A percentile compares a stretch with the other conserved stretches of the same genome.
Conservation (phyloP, 2,329 filamentous ascomycete species). For the Aspergillus pseudoglaucus region DNA sequence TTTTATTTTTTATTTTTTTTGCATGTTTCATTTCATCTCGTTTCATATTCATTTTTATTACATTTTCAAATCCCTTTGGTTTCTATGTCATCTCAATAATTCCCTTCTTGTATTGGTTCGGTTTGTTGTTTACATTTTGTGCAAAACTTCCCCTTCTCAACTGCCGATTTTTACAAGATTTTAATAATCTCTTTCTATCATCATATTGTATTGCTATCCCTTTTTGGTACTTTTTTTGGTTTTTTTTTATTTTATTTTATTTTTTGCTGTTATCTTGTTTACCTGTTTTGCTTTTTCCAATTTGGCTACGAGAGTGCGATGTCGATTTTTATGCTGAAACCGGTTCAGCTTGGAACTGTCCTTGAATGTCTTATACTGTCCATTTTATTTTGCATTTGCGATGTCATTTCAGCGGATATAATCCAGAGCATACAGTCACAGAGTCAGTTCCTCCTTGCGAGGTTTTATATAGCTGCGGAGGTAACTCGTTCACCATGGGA, state of each 20-base stretch:
- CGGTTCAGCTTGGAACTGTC: constrained; percentile 18
- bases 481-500: constrained; percentile 9
- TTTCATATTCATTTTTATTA: constrained; percentile 14
- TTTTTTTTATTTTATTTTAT: constrained; percentile 10
- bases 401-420: constrained; percentile 18
- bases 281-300: not conserved
- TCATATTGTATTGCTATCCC: constrained; percentile 33
- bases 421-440: constrained; percentile 12
- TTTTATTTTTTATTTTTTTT: not conserved
- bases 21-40: constrained; percentile 7
- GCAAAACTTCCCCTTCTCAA: constrained; percentile 19
- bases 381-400: constrained; percentile 17
- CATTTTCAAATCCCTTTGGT: constrained; percentile 16
- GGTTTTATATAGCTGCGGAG: constrained; percentile 10
- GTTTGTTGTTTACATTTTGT: constrained; percentile 14
- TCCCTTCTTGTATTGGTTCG: constrained; percentile 21
- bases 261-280: not conserved
- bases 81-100: constrained; percentile 12
- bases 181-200: constrained; percentile 25
- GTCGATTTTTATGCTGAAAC: constrained; percentile 16
- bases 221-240: constrained; percentile 25
- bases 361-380: constrained; percentile 13
- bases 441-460: constrained; percentile 8
- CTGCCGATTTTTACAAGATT: constrained; percentile 20
- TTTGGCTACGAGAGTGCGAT: constrained; percentile 14